phyloP scores from a whole-genome alignment of 2,329 filamentous ascomycete species.

The Clonostachys chloroleuca region DNA sequence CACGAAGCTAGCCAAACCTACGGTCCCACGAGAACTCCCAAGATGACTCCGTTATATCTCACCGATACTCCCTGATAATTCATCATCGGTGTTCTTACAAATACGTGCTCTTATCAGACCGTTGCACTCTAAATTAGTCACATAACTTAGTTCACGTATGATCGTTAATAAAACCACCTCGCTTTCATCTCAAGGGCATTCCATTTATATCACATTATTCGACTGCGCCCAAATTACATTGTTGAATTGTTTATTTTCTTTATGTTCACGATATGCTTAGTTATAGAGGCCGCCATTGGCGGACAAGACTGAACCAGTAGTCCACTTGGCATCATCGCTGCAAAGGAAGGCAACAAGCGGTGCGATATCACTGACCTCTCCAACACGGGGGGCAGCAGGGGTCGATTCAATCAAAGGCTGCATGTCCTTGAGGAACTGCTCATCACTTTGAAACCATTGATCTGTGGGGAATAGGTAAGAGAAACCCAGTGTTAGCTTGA shows the following conservation, averaged over 20 bases:
- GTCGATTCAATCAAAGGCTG: constrained; percentile 20
- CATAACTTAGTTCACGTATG: too few relatives aligned
- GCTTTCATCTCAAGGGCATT: too few relatives aligned
- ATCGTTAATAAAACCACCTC: too few relatives aligned
- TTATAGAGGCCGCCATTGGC: constrained; percentile 18
- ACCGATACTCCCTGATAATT: too few relatives aligned
- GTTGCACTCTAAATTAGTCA: neutral
- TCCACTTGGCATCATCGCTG: constrained; percentile 18
- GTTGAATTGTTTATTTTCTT: neutral
- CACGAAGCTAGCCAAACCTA: too few relatives aligned
- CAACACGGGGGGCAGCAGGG: constrained; percentile 18
- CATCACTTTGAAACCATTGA: constrained; percentile 16
- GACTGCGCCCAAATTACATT: neutral
- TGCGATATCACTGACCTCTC: constrained; percentile 20
- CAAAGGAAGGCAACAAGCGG: constrained; percentile 22
- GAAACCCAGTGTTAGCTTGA: neutral
- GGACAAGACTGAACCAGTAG: constrained; percentile 17
- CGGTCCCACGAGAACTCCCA: too few relatives aligned
- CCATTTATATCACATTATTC: neutral
- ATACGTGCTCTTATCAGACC: neutral
- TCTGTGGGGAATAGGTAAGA: constrained; percentile 3
- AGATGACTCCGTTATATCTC: too few relatives aligned
- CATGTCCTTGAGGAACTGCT: constrained; percentile 21
- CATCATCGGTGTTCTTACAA: neutral
- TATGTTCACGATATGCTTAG: neutral